Evolutionary conservation across 1,139 yeast genomes (phyloP).

Genomic region (Blastobotrys serpentis): DNA sequence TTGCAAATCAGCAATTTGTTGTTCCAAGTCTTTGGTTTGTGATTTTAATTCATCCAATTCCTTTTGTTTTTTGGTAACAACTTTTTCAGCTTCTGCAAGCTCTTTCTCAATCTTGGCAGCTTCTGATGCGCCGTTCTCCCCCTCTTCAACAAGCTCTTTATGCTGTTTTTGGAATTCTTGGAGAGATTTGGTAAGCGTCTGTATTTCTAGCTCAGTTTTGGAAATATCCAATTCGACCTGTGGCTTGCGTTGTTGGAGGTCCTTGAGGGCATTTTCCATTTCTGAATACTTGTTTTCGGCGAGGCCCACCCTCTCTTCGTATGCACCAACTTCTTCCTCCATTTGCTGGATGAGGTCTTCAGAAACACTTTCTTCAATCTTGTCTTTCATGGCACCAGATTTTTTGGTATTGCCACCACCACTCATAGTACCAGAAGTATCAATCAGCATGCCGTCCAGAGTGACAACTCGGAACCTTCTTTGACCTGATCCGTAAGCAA

Average conservation of each 20-base stretch:
- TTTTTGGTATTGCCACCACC: slow-evolving; percentile 85
- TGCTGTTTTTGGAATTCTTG: slow-evolving; percentile 43
- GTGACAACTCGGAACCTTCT: slow-evolving; percentile 87
- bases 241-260: slow-evolving; percentile 64
- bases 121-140: slow-evolving; percentile 15
- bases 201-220: slow-evolving; percentile 62
- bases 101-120: slow-evolving; percentile 24
- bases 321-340: slow-evolving; percentile 51
- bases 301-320: slow-evolving; percentile 56
- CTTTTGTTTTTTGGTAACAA: slow-evolving; percentile 39
- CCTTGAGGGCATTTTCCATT: slow-evolving; percentile 59
- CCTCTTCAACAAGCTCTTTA: slow-evolving; percentile 30
- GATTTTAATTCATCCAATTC: slow-evolving; percentile 50
- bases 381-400: slow-evolving; percentile 62
- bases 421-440: slow-evolving; percentile 93
- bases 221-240: slow-evolving; percentile 64
- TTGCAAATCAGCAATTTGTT: slow-evolving; percentile 58
- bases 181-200: slow-evolving; percentile 52
- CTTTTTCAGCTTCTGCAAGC: slow-evolving; percentile 42
- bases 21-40: slow-evolving; percentile 59
- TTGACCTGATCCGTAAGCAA: slow-evolving; percentile 68
- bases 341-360: slow-evolving; percentile 59
- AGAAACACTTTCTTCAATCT: slow-evolving; percentile 42
- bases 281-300: slow-evolving; percentile 55
- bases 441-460: slow-evolving; percentile 86